Base-by-base conservation (phyloP, 2,329 filamentous ascomycete genomes). In the Calonectria pauciramosa region DNA sequence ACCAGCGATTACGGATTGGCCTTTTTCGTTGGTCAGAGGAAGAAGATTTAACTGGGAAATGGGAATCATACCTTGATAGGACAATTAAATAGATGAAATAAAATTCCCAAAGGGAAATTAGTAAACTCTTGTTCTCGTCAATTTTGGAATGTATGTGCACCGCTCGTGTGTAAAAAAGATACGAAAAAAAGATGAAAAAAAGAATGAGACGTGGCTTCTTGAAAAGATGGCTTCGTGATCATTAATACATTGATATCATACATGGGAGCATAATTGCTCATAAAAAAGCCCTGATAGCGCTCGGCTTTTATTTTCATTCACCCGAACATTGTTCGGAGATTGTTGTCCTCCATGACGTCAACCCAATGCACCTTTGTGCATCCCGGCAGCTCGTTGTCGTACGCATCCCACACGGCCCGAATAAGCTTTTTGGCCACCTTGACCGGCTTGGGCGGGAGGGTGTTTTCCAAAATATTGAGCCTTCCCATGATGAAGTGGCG, bases 1-100 rank as follows among this genome's bases (percentile, higher is more conserved):
- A 93, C 92, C 14, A 86, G 88, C 44, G 88, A 89, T 73, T 91
- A 90, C 78, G 92, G 92, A 0, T 82, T 93, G 79, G 92, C 89
- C 1, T 93, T 93, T 78, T 94, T 87, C 80, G 82, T 82, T 32
- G 87, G 88, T 1, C 86, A 87, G 78, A 81, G 86, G 63, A 84
- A 85, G 75, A 80, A 83, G 51, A 82, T 76, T 26, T 80, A 80
- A 54, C 77, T 84, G 52, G 52, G 84, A 73, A 74, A 63, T 26
- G 11, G 23, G 32, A n/a, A 28, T 52, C 59, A 63, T 67, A 47
- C 13, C n/a, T 68, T 38, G 28, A 63, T 51, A 32, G 36, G n/a
- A 28, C 63, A 34, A 66, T 66, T 70, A 71, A 70, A 77, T 70
- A 73, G 60, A 74, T 65, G 52, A 71, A 77, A 54, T 13, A 76